Evolutionary conservation across 2,329 filamentous ascomycete genomes (phyloP).

Genomic region (Westerdykella aurantiaca): DNA sequence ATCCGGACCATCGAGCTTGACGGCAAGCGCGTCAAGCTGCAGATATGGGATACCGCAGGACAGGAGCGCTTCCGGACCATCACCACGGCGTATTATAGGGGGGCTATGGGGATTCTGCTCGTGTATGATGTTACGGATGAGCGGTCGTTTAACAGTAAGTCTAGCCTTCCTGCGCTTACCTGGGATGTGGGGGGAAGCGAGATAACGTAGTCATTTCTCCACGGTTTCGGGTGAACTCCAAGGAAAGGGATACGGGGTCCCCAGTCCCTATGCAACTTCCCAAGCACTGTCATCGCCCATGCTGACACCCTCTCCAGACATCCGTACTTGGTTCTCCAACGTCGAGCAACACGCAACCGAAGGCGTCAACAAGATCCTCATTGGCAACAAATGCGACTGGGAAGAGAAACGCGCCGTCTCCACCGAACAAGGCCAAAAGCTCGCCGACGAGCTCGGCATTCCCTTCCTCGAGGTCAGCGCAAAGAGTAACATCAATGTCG

Average conservation of each 20-base stretch:
- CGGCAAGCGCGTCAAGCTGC: conserved; percentile 96
- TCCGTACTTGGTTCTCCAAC: conserved; percentile 98
- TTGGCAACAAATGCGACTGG: conserved; percentile 99
- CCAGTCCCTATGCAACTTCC: neutral
- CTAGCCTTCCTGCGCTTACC: neutral
- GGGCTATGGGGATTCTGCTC: conserved; percentile 95
- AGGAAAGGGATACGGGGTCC: neutral
- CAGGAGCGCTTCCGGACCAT: conserved; percentile 98
- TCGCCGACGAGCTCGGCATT: conserved; percentile 93
- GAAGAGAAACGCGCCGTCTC: conserved; percentile 96
- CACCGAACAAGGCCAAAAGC: conserved; percentile 84
- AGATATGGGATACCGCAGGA: conserved; percentile 99
- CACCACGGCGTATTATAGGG: conserved; percentile 96
- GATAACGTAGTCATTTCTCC: too few species aligned
- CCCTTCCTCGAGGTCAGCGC: conserved; percentile 98
- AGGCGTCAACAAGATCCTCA: conserved; percentile 98
- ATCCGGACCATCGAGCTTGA: conserved; percentile 98
- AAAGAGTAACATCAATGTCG: conserved; percentile 99
- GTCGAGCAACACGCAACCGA: conserved; percentile 97
- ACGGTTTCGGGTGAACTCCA: neutral
- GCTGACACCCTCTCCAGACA: conserved; percentile 57
- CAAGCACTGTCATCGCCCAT: neutral
- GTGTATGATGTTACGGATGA: conserved; percentile 99
- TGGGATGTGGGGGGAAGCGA: neutral
- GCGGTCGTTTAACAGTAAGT: conserved; percentile 87